Evolutionary conservation across 192 early-diverging fungal species (phyloP).

Genomic region (Backusella australiensis): DNA sequence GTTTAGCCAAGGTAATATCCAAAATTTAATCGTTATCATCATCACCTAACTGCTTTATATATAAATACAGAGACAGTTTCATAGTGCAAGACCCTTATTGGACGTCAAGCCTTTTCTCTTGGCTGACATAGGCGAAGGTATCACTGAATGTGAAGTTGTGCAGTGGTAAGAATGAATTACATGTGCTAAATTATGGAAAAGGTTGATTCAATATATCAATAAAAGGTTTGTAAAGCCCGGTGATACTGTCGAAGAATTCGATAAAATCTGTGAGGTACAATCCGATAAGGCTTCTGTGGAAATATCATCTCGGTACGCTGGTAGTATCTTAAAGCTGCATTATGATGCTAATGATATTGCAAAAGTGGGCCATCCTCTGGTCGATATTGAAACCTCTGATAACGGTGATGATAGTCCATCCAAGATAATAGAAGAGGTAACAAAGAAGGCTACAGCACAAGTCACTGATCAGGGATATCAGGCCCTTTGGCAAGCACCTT

Average conservation of each 20-base stretch:
- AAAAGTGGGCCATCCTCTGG: slow-evolving; percentile 81
- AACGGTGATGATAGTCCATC: neutral
- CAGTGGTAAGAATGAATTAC: slow-evolving; percentile 71
- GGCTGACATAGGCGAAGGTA: slow-evolving; percentile 98
- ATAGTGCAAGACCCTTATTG: neutral
- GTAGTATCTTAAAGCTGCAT: slow-evolving; percentile 76
- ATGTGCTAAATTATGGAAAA: neutral
- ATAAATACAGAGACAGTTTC: neutral
- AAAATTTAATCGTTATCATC: too few species aligned
- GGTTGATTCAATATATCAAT: neutral
- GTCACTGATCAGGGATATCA: neutral
- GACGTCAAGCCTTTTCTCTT: slow-evolving; percentile 72
- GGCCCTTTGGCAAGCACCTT: slow-evolving; percentile 72
- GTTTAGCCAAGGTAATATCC: neutral
- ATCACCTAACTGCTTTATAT: too few species aligned
- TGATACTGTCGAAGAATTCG: slow-evolving; percentile 86
- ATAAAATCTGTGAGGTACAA: slow-evolving; percentile 95
- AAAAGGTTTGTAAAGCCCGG: slow-evolving; percentile 91
- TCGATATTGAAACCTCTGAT: slow-evolving; percentile 36
- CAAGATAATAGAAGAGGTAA: neutral
- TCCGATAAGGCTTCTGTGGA: slow-evolving; percentile 99
- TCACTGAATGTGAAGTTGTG: slow-evolving; percentile 96
- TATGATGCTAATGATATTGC: slow-evolving; percentile 89
- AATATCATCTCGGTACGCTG: slow-evolving; percentile 94
- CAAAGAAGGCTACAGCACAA: neutral